These are phyloP conservation scores for Phoma sp. DNA, from an alignment of 2,329 filamentous ascomycete species.

Conservation along the genomic window DNA sequence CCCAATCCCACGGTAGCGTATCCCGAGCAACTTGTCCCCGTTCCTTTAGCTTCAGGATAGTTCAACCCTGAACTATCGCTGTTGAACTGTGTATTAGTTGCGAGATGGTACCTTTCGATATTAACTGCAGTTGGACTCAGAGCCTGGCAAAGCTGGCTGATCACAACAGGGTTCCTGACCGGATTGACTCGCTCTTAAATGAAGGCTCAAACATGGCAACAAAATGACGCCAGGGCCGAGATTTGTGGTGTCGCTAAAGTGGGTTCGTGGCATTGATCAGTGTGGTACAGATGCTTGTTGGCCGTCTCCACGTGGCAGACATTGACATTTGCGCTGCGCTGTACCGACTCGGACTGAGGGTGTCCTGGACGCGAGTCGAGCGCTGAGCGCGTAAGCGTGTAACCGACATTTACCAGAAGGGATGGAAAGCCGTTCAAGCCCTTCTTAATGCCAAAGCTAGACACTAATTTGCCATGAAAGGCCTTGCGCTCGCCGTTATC, in stretches of 20 bases:
- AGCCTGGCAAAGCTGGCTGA: not conserved
- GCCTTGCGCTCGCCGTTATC: conserved; percentile 13
- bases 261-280: conserved; percentile 14
- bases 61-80: conserved; percentile 20
- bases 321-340: conserved; percentile 6
- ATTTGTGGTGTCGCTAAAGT: conserved; percentile 10
- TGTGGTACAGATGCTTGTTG: conserved; percentile 15
- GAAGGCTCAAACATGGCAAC: conserved; percentile 14
- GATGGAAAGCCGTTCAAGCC: not conserved
- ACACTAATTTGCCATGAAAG: conserved; percentile 12
- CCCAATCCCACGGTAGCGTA: conserved; percentile 33
- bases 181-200: conserved; percentile 13
- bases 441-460: not conserved
- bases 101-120: conserved; percentile 2
- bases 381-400: conserved; percentile 4
- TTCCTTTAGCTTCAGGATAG: conserved; percentile 5
- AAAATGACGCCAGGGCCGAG: conserved; percentile 13
- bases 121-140: not conserved
- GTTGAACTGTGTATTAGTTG: not conserved
- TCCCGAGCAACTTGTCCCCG: conserved; percentile 22
- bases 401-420: conserved; percentile 1
- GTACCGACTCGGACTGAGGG: conserved; percentile 1
- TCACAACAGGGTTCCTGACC: conserved; percentile 5
- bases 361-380: not conserved
- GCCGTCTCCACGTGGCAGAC: conserved; percentile 16